Conservation (phyloP, 2,329 filamentous ascomycete species). For the Aspergillus transmontanensis region DNA sequence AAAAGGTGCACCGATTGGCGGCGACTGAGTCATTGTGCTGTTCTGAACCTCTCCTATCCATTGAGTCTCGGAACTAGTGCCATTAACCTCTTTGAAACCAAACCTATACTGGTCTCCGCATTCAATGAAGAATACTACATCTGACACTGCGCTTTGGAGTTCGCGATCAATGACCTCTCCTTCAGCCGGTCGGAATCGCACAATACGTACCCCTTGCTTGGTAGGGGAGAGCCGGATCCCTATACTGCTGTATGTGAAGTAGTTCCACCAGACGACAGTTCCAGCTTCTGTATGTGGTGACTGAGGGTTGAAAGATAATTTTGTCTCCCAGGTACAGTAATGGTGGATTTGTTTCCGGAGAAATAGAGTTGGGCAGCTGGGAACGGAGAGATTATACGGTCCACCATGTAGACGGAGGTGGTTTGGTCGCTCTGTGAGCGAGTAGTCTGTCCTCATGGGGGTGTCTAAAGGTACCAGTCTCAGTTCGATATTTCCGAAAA, state of each 20-base stretch:
- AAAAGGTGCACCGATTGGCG: slow-evolving; percentile 45
- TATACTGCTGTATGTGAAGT: slow-evolving; percentile 49
- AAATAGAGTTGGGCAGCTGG: slow-evolving; percentile 55
- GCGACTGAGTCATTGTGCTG: slow-evolving; percentile 34
- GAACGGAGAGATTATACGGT: slow-evolving; percentile 54
- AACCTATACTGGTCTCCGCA: slow-evolving; percentile 36
- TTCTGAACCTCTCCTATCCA: slow-evolving; percentile 37
- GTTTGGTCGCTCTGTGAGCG: slow-evolving; percentile 48
- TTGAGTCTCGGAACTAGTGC: slow-evolving; percentile 8
- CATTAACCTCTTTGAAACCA: slow-evolving; percentile 25
- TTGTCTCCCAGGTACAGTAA: slow-evolving; percentile 46
- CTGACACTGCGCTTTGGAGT: slow-evolving; percentile 12
- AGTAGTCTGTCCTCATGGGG: slow-evolving; percentile 51
- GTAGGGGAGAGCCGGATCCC: slow-evolving; percentile 36
- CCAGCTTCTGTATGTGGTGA: slow-evolving; percentile 54
- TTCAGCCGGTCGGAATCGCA: slow-evolving; percentile 29
- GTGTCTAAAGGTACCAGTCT: slow-evolving; percentile 42
- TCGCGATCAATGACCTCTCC: slow-evolving; percentile 19
- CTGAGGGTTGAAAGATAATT: slow-evolving; percentile 51
- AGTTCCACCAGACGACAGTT: slow-evolving; percentile 57
- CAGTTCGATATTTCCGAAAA: background rate
- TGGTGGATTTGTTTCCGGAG: slow-evolving; percentile 57
- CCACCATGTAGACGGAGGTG: slow-evolving; percentile 55
- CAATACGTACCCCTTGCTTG: slow-evolving; percentile 19
- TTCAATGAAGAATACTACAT: slow-evolving; percentile 31